These are phyloP conservation scores for Jackrogersella minutella DNA, from an alignment of 495 filamentous ascomycete species.

Conservation along the genomic window DNA sequence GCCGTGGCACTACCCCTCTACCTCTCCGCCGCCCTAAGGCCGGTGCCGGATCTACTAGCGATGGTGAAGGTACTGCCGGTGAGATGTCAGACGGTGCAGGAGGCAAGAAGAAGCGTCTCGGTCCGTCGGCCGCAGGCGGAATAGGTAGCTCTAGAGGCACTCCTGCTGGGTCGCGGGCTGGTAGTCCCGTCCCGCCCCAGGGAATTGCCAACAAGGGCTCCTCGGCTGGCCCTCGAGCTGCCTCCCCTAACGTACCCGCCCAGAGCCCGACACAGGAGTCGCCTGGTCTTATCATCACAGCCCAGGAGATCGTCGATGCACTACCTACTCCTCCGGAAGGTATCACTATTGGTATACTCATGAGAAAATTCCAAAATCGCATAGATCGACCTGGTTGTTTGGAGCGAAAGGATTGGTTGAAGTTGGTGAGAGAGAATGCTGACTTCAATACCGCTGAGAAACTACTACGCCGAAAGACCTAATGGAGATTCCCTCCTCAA, in stretches of 20 bases:
- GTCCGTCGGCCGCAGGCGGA: conserved; percentile 60
- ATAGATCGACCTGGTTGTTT: conserved; percentile 58
- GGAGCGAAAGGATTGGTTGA: conserved; percentile 60
- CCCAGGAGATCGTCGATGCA: conserved; percentile 74
- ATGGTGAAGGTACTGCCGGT: conserved; percentile 77
- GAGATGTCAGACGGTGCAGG: conserved; percentile 75
- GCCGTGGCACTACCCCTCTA: conserved; percentile 48
- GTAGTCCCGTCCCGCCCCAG: conserved; percentile 54
- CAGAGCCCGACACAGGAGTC: conserved; percentile 34
- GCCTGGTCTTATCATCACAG: conserved; percentile 28
- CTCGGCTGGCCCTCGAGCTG: conserved; percentile 13
- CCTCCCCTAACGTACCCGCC: conserved; percentile 53
- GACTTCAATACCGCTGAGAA: conserved; percentile 52
- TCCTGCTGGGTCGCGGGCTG: conserved; percentile 61
- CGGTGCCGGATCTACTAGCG: conserved; percentile 75
- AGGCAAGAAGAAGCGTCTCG: conserved; percentile 73
- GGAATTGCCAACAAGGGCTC: conserved; percentile 10
- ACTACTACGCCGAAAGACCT: conserved; percentile 54
- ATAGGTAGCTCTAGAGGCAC: conserved; percentile 55
- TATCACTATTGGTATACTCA: conserved; percentile 67
- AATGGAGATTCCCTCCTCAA: neutral
- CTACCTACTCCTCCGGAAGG: conserved; percentile 68
- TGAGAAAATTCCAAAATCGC: conserved; percentile 68
- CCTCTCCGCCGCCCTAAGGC: conserved; percentile 61
- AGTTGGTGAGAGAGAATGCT: conserved; percentile 60